Evolutionary conservation across 495 filamentous ascomycete genomes (phyloP), one percentile per base, ranked within the genome.

Genomic region (Penicillium verhagenii): DNA sequence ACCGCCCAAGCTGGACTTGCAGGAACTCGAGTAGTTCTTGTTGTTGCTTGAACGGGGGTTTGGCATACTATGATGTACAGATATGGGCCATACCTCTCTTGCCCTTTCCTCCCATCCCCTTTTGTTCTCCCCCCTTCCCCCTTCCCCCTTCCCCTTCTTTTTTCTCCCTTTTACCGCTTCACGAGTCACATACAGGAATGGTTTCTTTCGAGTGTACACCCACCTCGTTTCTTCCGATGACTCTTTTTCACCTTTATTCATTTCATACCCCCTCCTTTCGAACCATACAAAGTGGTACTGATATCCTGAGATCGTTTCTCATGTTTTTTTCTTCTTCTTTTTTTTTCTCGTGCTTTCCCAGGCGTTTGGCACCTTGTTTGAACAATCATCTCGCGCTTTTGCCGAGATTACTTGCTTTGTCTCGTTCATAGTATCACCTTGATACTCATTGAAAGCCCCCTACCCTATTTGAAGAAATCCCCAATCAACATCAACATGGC

Each of bases 1-100:
- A 25, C 75, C 75, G 11, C 75, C 75, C 13, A 68, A 73, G 43
- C 56, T 76, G 42, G 71, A 76, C 47, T 53, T 76, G 48, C 64
- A 61, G 33, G 64, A 72, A 40, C 57, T 75, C 28, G 64, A 62
- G n/a, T 72, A 70, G 47, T 42, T 35, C n/a, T n/a, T 40, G 23
- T n/a, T 40, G 23, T 35, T 10, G 25, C 24, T 16, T 21, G n/a
- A n/a, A 37, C 10, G 39, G 26, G 19, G 21, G 1, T 38, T 6
- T 40, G 44, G 40, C 38, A 44, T 45, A 49, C 29, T 25, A 46
- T 43, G 6, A 40, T 63, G 59, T 62, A 58, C 43, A 62, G 20
- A 50, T 29, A 21, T 29, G 6, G 18, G 23, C n/a, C 31, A 45
- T 43, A 4, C 16, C 21, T 16, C n/a, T 18, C 26, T 20, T 14